These are phyloP conservation scores for Microbotryum intermedium DNA, from an alignment of 1,284 basidiomycete genomes.

Conservation along the genomic window DNA sequence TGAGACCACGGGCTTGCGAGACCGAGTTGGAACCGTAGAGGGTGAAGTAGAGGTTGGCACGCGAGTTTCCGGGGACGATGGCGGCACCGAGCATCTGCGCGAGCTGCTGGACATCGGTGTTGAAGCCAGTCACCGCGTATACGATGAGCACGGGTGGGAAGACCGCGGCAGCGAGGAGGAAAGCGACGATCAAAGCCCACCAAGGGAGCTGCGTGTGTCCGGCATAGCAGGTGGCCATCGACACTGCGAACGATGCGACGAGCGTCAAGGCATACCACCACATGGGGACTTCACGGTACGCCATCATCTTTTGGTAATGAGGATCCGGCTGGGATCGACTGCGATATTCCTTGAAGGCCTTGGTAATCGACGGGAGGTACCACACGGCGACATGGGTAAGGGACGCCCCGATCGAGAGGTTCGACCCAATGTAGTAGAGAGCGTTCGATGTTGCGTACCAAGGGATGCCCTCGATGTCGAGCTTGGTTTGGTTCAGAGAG, in stretches of 20 bases:
- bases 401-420: constrained; percentile 35
- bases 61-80: constrained; percentile 54
- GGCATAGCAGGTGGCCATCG: constrained; percentile 44
- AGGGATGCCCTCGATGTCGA: constrained; percentile 20
- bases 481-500: constrained; percentile 60
- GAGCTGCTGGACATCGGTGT: constrained; percentile 40
- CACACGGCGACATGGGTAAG: constrained; percentile 50
- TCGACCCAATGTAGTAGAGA: constrained; percentile 21
- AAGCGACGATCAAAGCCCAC: constrained; percentile 47
- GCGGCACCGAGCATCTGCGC: constrained; percentile 61
- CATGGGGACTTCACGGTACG: constrained; percentile 51
- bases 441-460: constrained; percentile 21
- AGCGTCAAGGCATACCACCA: constrained; percentile 57
- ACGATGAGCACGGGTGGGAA: constrained; percentile 51
- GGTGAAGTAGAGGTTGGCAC: constrained; percentile 49
- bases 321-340: constrained; percentile 46
- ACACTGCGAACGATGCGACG: constrained; percentile 47
- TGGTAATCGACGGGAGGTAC: constrained; percentile 50
- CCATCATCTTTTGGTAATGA: constrained; percentile 48
- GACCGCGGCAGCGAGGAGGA: constrained; percentile 49
- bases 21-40: constrained; percentile 33
- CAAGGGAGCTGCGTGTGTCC: constrained; percentile 49
- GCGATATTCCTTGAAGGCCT: constrained; percentile 37
- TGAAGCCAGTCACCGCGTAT: constrained; percentile 48
- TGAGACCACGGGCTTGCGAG: constrained; percentile 48